Evolutionary conservation across 108 stramenopile genomes (phyloP).

Genomic region (Cyclotella baltica): DNA sequence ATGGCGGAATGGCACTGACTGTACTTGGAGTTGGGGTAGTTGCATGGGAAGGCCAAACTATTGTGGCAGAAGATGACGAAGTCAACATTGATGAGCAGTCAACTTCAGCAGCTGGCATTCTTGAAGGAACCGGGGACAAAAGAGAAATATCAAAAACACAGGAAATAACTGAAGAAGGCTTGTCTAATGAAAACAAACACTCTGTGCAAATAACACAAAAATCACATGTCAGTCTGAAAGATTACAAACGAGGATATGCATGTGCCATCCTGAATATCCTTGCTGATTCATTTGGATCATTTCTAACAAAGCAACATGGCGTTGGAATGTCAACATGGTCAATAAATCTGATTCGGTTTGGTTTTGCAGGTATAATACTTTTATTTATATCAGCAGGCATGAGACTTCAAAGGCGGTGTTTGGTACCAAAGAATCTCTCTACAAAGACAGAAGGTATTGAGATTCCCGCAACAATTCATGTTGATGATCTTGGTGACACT

Average conservation of each 20-base stretch:
- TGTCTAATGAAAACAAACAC: neutral
- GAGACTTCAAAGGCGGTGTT: slow-evolving; percentile 22
- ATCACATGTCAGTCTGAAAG: slow-evolving; percentile 2
- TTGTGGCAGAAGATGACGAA: slow-evolving; percentile 11
- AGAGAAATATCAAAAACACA: neutral
- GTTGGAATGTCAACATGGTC: slow-evolving; percentile 77
- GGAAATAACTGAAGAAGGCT: neutral
- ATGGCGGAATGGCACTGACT: slow-evolving; percentile 71
- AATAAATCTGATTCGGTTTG: slow-evolving; percentile 90
- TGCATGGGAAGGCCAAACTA: slow-evolving; percentile 59
- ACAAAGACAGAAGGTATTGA: neutral
- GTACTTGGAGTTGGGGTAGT: slow-evolving; percentile 74
- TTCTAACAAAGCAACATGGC: slow-evolving; percentile 84
- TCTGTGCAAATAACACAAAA: neutral
- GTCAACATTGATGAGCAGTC: slow-evolving; percentile 14
- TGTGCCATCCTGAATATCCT: slow-evolving; percentile 78
- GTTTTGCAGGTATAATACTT: slow-evolving; percentile 79
- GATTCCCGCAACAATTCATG: slow-evolving; percentile 21
- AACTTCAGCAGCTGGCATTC: neutral
- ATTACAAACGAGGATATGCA: slow-evolving; percentile 59
- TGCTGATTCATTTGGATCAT: slow-evolving; percentile 74
- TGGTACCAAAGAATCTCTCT: neutral
- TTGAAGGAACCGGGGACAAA: neutral
- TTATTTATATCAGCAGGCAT: slow-evolving; percentile 51
- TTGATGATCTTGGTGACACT: neutral